Evolutionary conservation across 371 early-diverging fungal species (phyloP).

Genomic region (Mortierella sp.): DNA sequence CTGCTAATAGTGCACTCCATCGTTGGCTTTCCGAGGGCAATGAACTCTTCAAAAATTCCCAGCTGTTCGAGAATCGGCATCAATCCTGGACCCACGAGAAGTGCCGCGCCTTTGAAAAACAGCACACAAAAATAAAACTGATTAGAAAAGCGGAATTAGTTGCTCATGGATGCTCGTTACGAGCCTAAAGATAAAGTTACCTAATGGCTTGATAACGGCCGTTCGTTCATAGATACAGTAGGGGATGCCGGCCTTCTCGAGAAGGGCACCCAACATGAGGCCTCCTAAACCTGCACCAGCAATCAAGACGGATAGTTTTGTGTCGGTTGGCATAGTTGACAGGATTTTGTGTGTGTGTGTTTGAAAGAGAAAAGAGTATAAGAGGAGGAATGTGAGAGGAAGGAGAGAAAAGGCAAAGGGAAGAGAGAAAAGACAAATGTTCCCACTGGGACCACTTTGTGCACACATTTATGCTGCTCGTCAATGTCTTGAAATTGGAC

Average conservation of each 20-base stretch:
- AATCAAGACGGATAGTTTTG: slow-evolving; percentile 11
- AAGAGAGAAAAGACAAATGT: neutral
- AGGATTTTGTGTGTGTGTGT: neutral
- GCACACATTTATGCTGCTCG: no score
- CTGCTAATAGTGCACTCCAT: neutral
- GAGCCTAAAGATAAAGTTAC: neutral
- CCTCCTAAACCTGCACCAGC: slow-evolving; percentile 18
- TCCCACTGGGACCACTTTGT: no score
- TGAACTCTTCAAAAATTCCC: neutral
- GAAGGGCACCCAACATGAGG: slow-evolving; percentile 9
- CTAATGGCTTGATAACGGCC: slow-evolving; percentile 3
- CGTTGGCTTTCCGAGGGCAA: neutral
- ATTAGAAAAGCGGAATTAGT: no score
- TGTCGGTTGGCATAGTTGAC: neutral
- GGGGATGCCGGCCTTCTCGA: slow-evolving; percentile 5
- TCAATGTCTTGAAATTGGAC: neutral
- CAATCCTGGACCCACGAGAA: neutral
- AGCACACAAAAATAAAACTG: neutral
- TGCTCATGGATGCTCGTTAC: no score
- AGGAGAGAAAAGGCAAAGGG: neutral
- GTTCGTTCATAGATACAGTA: slow-evolving; percentile 18
- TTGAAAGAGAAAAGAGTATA: neutral
- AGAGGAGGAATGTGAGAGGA: neutral
- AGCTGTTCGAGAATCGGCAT: neutral
- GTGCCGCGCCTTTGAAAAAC: neutral